Base-by-base conservation (phyloP, 164 flowering plant genomes). In the Buxus sempervirens region DNA sequence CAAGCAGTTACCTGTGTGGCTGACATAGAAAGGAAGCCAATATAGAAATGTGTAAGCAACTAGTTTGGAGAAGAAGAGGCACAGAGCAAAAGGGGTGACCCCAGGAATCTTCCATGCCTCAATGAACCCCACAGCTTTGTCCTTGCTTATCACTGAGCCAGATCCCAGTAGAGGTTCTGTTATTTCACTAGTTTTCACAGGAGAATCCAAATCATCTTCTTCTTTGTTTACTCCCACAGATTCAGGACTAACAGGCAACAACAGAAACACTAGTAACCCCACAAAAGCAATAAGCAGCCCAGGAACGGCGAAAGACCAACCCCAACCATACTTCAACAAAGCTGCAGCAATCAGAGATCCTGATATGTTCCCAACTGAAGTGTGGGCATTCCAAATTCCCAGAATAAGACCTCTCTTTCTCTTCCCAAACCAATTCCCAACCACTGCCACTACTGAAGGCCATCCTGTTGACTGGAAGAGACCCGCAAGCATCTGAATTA, bases 331-430 rank as follows among this genome's bases (percentile, higher is more conserved):
- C 48, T 63, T 79, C 81, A 94, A 76, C 60, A 94, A 38, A 15
- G 83, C 81, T 0, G 98, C 80, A 67, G 92, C 98, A 70, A 91
- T 72, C 69, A 94, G 70, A 55, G 97, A 91, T 5, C 98, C 98
- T 0, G 88, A 67, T 45, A 94, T 94, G 76, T 91, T 94, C 58
- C 98, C 98, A 27, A 94, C 79, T 12, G 97, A 94, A 0, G 97
- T 91, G 45, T 94, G 98, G 20, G 98, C 91, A 71, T 91, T 94
- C 98, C 98, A 94, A 25, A 94, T 85, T 4, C 98, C 98, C 98
- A 94, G 90, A 41, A 94, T 90, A 26, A 94, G 77, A 32, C 98
- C 98, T 67, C 98, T 82, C 75, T 84, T 92, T 19, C 76, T 86
- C 83, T 94, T 94, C 36, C 96, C 95, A 74, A 89, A 94, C 98